Evolutionary conservation across 2,329 filamentous ascomycete species (phyloP), one percentile per base, ranked within the genome.

Genomic region (Phialophora macrospora): DNA sequence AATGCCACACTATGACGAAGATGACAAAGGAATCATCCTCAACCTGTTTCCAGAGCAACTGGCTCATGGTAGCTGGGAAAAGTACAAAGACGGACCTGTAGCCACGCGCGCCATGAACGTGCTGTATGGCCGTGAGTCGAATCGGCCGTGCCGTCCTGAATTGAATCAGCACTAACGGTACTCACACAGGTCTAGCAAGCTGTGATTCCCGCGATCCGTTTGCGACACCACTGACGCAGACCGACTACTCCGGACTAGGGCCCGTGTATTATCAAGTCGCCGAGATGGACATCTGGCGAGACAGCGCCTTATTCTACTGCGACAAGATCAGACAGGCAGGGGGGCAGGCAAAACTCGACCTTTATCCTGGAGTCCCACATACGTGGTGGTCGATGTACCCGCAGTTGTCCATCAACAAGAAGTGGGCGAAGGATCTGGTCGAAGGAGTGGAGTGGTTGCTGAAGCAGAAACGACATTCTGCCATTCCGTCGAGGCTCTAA

Each of bases 221-320:
- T 12, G 44, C 61, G 22, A 56, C 66, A 17, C 60, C 60, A 6
- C 54, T 68, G 17, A 57, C 24, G 22, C 51, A 26, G 56, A 61
- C 48, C 14, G 60, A 68, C 51, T 65, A 30, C 52, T 63, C 63
- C 12, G 32, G 51, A 20, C 51, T 68, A 8, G 59, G 62, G 11
- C 66, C 66, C 5, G 14, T 68, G 4, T 68, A 55, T 32, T 66
- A 63, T n/a, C 63, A 68, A 46, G 52, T 56, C 32, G 66, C 66
- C 26, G 66, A 64, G 14, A 66, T 65, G 66, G 66, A 68, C 22
- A 61, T 68, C 32, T 68, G 60, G 63, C 58, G 30, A 48, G 66
- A 68, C 60, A 66, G 60, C 26, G 63, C 66, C 4, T 4, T 66
- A 8, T 60, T 65, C 52, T 67, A 67, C 61, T 61, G 61, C 54